Percentiles rank a stretch among this genome's conserved stretches.
Evolutionary conservation across 495 filamentous ascomycete genomes (phyloP).

Genomic region (Rhypophila decipiens): DNA sequence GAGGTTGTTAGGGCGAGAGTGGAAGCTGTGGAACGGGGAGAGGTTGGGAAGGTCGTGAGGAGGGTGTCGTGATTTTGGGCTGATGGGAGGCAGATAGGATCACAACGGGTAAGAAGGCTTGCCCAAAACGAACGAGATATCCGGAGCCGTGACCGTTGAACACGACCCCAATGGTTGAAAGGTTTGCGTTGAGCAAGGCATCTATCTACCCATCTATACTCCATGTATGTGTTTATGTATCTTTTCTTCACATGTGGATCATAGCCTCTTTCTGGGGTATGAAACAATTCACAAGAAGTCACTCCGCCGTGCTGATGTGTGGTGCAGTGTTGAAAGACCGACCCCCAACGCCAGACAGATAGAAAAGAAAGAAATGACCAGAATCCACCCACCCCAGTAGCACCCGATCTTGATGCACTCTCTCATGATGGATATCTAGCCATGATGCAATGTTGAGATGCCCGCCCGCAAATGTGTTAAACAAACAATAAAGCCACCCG

Average conservation of each 20-base stretch:
- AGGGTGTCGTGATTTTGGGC: slow-evolving; percentile 27
- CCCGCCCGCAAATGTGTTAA: not conserved
- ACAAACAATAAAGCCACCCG: not conserved
- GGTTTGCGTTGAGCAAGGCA: not conserved
- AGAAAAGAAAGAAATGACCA: not conserved
- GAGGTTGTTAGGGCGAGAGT: slow-evolving; percentile 38
- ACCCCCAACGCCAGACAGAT: not conserved
- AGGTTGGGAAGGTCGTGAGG: slow-evolving; percentile 37
- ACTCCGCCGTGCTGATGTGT: too few species aligned
- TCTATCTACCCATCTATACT: slow-evolving; percentile 3
- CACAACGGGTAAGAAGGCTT: too few species aligned
- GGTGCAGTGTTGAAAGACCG: not conserved
- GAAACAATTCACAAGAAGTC: too few species aligned
- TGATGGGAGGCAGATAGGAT: not conserved
- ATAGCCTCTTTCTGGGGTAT: too few species aligned
- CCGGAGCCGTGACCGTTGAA: slow-evolving; percentile 5
- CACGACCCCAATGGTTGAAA: slow-evolving; percentile 1
- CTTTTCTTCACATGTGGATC: not conserved
- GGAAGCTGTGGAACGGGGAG: slow-evolving; percentile 40
- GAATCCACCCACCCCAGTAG: not conserved
- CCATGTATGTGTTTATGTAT: not conserved
- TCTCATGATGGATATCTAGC: not conserved
- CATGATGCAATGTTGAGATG: slow-evolving; percentile 1
- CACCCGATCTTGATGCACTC: not conserved
- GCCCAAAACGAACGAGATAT: not conserved